phyloP scores from a whole-genome alignment of 345 rosid species.

The Dovyalis caffra region DNA sequence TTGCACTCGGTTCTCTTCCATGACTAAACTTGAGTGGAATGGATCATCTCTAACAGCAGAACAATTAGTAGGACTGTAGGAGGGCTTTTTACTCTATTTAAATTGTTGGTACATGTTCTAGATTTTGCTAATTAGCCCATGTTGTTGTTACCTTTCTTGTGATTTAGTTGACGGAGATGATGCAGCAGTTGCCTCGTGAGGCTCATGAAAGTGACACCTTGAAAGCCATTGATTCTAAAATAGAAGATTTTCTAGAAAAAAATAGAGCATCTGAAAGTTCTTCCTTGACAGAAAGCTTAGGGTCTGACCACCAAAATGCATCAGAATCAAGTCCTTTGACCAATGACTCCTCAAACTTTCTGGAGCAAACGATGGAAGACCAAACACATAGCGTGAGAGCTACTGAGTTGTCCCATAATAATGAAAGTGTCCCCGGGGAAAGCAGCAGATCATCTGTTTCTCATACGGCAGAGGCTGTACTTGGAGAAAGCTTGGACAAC shows the following conservation, averaged over 20 bases:
- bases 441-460: conserved; percentile 25
- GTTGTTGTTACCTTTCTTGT: conserved; percentile 21
- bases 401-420: conserved; percentile 28
- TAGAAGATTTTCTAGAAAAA: conserved; percentile 44
- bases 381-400: conserved; percentile 24
- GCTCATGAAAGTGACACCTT: conserved; percentile 51
- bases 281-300: conserved; percentile 26
- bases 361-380: conserved; percentile 27
- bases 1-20: too few species aligned
- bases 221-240: conserved; percentile 51
- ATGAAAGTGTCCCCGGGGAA: conserved; percentile 16
- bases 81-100: too few species aligned
- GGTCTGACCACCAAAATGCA: conserved; percentile 20
- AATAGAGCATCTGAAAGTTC: conserved; percentile 34
- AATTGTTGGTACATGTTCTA: too few species aligned
- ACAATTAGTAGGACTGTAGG: too few species aligned
- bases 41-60: too few species aligned
- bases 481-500: conserved; percentile 32
- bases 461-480: conserved; percentile 17
- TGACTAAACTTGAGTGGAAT: too few species aligned
- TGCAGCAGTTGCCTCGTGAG: conserved; percentile 57
- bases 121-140: neutral
- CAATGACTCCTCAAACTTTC: conserved; percentile 19
- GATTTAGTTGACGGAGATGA: conserved; percentile 58
- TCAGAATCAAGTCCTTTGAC: conserved; percentile 2